Conservation (phyloP, 2,329 filamentous ascomycete genomes). For the Dothiorella sarmentorum region DNA sequence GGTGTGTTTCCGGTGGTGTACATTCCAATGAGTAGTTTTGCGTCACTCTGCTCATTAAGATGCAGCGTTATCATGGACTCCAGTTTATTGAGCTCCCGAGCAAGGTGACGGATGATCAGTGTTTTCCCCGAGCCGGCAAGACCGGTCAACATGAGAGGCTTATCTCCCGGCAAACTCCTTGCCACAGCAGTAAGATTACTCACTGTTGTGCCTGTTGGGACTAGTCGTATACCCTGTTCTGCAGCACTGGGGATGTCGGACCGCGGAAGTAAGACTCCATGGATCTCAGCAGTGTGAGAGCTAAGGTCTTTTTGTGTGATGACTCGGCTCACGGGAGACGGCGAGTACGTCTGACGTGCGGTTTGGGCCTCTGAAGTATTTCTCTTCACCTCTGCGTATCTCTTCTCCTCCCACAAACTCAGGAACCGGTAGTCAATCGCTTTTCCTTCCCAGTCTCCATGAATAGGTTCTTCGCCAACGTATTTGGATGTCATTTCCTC, state of each 20-base stretch:
- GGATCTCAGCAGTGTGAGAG: slow-evolving; percentile 26
- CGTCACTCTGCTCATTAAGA: slow-evolving; percentile 96
- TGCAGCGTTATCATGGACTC: slow-evolving; percentile 88
- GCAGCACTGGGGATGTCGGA: slow-evolving; percentile 9
- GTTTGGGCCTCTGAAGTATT: slow-evolving; percentile 18
- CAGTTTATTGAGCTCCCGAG: slow-evolving; percentile 73
- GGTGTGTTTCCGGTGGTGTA: slow-evolving; percentile 87
- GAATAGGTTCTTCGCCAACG: slow-evolving; percentile 60
- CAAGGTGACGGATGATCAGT: slow-evolving; percentile 75
- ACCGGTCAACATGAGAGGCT: slow-evolving; percentile 78
- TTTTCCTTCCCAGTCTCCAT: slow-evolving; percentile 71
- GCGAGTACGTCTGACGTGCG: not conserved
- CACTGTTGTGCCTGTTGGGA: slow-evolving; percentile 70
- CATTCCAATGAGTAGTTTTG: slow-evolving; percentile 90
- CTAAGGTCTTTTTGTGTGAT: slow-evolving; percentile 3
- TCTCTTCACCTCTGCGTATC: slow-evolving; percentile 40
- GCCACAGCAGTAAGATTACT: slow-evolving; percentile 70
- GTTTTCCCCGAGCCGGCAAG: slow-evolving; percentile 89
- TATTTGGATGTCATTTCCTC: slow-evolving; percentile 67
- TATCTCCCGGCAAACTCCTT: slow-evolving; percentile 60
- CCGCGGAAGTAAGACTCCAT: slow-evolving; percentile 39
- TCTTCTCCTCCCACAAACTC: slow-evolving; percentile 60
- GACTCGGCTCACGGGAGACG: not conserved
- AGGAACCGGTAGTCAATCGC: slow-evolving; percentile 76
- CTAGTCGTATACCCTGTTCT: slow-evolving; percentile 21